Base-by-base conservation (phyloP, 1,284 basidiomycete genomes). In the Lentinula novae-zelandiae region DNA sequence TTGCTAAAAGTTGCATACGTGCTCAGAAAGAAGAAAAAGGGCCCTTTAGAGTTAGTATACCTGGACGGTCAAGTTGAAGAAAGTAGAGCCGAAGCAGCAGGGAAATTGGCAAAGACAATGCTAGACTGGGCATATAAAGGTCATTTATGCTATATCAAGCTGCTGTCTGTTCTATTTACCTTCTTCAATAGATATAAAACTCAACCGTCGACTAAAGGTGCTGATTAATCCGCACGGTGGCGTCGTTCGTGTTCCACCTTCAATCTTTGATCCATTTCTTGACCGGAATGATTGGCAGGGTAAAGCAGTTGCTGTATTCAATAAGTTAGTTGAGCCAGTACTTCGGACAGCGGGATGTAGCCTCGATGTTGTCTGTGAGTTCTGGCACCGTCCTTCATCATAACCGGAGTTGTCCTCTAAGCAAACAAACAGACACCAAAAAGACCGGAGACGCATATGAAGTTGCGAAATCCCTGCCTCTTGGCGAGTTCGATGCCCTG, bases 201-300 rank as follows among this genome's bases (percentile, higher is more conserved):
- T 79, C 8, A 68, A 65, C 44, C 70, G 77, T 49, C 70, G 73
- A 22, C 73, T 95, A 22, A 82, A 86, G 62, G 78, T 98, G 1
- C 73, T 98, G n/a, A 81, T 98, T 64, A 98, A 98, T 71, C 96
- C 96, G 1, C 76, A 84, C 57, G 90, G 95, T 61, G 96, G 96
- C 2, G 78, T 78, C 34, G 89, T 90, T 67, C 31, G 81, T 74
- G 10, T 56, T 46, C 40, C 51, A 62, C 7, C 34, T 46, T 12
- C 39, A 53, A 20, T 46, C 39, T 13, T 51, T 56, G 49, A 6
- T 36, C 56, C 46, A 49, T 50, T 40, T 9, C 5, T 36, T 57
- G 20, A 46, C 22, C 36, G 39, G 33, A 20, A 20, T 46, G 44
- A 55, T n/a, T 31, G 51, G 22, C 78, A 96, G 82, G 92, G 92